Evolutionary conservation across 495 filamentous ascomycete genomes (phyloP).

Genomic region (Umbilicaria muhlenbergii): DNA sequence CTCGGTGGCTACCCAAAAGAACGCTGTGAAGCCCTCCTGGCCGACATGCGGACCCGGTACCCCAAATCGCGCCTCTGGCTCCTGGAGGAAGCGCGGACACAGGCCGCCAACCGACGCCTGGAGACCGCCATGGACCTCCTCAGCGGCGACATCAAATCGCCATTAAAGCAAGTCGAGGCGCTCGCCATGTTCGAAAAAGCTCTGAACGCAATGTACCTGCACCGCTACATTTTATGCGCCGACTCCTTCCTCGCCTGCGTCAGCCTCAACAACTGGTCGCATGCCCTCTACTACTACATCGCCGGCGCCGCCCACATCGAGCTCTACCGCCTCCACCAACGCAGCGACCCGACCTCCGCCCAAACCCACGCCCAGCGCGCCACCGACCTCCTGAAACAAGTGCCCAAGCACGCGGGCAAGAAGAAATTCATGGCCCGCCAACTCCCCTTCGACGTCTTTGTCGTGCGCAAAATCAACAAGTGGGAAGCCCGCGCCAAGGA

Average conservation of each 20-base stretch:
- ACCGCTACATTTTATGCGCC: conserved; percentile 55
- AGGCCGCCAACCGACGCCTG: conserved; percentile 49
- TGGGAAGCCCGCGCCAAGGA: conserved; percentile 71
- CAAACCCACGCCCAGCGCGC: conserved; percentile 45
- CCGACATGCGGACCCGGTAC: conserved; percentile 59
- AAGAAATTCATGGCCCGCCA: conserved; percentile 82
- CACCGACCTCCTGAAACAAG: conserved; percentile 51
- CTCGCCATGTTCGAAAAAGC: conserved; percentile 74
- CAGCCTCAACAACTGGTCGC: conserved; percentile 82
- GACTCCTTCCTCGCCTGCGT: conserved; percentile 63
- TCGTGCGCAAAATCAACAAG: conserved; percentile 69
- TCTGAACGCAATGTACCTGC: conserved; percentile 62
- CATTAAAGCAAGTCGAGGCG: conserved; percentile 72
- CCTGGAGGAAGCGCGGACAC: conserved; percentile 75
- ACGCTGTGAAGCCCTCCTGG: conserved; percentile 50
- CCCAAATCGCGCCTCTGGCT: conserved; percentile 77
- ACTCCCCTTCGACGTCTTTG: conserved; percentile 82
- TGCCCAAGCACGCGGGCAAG: conserved; percentile 62
- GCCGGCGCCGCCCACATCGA: conserved; percentile 64
- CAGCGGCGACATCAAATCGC: conserved; percentile 37
- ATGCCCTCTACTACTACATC: conserved; percentile 79
- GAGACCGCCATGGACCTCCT: conserved; percentile 53
- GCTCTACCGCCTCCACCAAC: conserved; percentile 50
- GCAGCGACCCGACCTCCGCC: conserved; percentile 33
- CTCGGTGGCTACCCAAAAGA: conserved; percentile 58